A percentile compares a stretch with the other conserved stretches of the same genome.
Evolutionary conservation across 257 asterid species (phyloP).

Genomic region (Verbena officinalis): DNA sequence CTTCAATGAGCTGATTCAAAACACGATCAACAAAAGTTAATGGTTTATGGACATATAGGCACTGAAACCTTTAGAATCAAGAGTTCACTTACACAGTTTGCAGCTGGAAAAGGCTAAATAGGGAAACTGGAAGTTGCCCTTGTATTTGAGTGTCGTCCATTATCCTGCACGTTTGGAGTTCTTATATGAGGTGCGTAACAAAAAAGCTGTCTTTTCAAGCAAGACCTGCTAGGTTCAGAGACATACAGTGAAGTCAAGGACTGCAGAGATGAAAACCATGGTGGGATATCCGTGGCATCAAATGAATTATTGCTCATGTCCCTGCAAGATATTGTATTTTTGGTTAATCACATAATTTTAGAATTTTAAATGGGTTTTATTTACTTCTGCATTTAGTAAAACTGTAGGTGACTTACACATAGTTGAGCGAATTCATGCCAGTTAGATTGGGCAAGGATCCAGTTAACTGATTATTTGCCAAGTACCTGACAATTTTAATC

Average conservation of each 20-base stretch:
- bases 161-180: slow-evolving; percentile 43
- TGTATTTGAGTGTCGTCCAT: slow-evolving; percentile 58
- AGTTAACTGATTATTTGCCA: slow-evolving; percentile 65
- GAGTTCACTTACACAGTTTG: slow-evolving; percentile 65
- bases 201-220: not conserved
- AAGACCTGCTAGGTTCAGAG: not conserved
- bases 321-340: slow-evolving; percentile 51
- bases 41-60: not conserved
- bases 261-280: slow-evolving; percentile 55
- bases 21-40: not conserved
- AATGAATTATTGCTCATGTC: slow-evolving; percentile 84
- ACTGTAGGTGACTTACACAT: slow-evolving; percentile 56
- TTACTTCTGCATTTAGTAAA: not conserved
- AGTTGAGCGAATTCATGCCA: slow-evolving; percentile 56
- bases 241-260: slow-evolving; percentile 75
- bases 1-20: slow-evolving; percentile 50
- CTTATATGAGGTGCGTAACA: slow-evolving; percentile 4
- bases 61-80: not conserved
- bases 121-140: slow-evolving; percentile 54
- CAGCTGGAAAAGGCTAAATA: slow-evolving; percentile 65
- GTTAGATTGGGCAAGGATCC: slow-evolving; percentile 76
- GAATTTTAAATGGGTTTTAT: not conserved
- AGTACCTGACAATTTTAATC: slow-evolving; percentile 46
- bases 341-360: not conserved
- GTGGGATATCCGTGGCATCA: slow-evolving; percentile 48